These are phyloP conservation scores for Heterobasidion occidentale DNA, from an alignment of 1,284 basidiomycete genomes.

Conservation along the genomic window DNA sequence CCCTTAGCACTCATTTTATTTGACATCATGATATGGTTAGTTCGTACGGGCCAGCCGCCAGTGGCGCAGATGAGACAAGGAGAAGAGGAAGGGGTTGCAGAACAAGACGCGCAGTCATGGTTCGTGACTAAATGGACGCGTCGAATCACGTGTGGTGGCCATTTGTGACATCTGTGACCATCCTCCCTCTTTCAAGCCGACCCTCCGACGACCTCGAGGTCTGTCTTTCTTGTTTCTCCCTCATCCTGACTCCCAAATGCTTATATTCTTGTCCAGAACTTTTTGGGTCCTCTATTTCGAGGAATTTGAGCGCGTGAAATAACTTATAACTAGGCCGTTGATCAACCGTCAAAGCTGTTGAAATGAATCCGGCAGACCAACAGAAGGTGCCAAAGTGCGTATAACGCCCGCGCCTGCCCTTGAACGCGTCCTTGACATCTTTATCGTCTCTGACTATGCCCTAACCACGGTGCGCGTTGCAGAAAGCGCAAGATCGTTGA, in stretches of 20 bases:
- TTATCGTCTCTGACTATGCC: background rate
- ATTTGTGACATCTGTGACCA: background rate
- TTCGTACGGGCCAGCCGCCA: no score
- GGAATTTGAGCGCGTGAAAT: no score
- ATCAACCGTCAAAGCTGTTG: no score
- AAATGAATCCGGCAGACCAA: slow-evolving; percentile 12
- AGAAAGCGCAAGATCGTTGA: slow-evolving; percentile 79
- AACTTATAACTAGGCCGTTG: no score
- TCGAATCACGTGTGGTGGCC: background rate
- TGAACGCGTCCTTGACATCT: no score
- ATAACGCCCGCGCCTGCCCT: background rate
- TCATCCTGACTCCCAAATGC: no score
- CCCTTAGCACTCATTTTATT: no score
- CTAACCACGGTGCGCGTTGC: background rate
- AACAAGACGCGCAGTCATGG: no score
- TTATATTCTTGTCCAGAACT: background rate
- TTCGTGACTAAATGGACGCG: background rate
- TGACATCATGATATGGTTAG: no score
- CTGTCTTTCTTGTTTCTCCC: background rate
- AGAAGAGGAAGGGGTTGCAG: no score
- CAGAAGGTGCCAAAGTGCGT: slow-evolving; percentile 13
- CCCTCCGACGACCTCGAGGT: background rate
- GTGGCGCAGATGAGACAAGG: no score
- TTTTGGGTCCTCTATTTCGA: no score
- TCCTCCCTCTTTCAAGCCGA: background rate